Conservation (phyloP, 75 land plant species). For the Pinus taeda region DNA sequence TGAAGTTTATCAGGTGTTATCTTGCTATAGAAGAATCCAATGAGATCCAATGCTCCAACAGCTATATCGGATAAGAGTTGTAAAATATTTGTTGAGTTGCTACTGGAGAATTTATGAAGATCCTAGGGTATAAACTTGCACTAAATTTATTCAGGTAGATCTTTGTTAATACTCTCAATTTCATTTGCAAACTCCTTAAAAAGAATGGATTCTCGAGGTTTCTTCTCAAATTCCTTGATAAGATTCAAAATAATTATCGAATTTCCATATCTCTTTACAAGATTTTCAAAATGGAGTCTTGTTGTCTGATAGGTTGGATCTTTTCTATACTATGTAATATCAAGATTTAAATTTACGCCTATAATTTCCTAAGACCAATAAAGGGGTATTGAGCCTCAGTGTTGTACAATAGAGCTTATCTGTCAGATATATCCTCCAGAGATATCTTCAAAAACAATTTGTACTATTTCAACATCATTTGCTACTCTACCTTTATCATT, state of each 20-base stretch:
- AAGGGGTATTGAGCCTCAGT: constrained; percentile 83
- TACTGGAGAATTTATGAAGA: constrained; percentile 48
- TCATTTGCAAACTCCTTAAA: constrained; percentile 71
- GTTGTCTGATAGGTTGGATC: constrained; percentile 72
- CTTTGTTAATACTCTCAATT: constrained; percentile 48
- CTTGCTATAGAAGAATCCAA: too few relatives aligned
- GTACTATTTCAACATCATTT: constrained; percentile 90
- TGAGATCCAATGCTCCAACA: too few relatives aligned
- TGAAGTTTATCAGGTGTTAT: too few relatives aligned
- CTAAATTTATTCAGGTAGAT: constrained; percentile 39
- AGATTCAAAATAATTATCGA: constrained; percentile 81
- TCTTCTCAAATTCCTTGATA: constrained; percentile 80
- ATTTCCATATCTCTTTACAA: constrained; percentile 77
- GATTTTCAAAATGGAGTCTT: constrained; percentile 78
- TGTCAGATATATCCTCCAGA: too few relatives aligned
- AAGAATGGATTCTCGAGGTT: constrained; percentile 71
- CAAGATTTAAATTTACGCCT: constrained; percentile 37
- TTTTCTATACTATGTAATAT: constrained; percentile 62
- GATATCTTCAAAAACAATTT: constrained; percentile 65
- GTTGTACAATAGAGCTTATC: too few relatives aligned
- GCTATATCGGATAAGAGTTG: too few relatives aligned
- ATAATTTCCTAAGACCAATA: constrained; percentile 89
- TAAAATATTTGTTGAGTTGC: too few relatives aligned
- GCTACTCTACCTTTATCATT: constrained; percentile 81
- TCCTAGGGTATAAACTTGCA: constrained; percentile 71